A percentile compares a stretch with the other conserved stretches of the same genome.
phyloP scores from a whole-genome alignment of 2,329 filamentous ascomycete genomes.

The Huntiella bhutanensis region DNA sequence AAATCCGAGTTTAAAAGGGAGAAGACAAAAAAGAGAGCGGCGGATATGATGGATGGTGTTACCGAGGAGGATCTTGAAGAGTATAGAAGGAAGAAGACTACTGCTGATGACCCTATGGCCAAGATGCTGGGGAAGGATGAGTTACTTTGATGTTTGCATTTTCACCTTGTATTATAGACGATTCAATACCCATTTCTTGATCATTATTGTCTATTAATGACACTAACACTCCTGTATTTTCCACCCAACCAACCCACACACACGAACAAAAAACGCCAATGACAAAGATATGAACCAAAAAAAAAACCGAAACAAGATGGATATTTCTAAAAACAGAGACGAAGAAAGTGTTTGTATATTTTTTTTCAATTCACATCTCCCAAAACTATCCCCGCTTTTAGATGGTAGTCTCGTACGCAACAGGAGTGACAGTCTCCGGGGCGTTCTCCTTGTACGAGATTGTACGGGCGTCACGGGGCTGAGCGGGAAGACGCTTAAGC shows the following conservation, averaged over 20 bases:
- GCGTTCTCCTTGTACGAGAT: constrained; percentile 65
- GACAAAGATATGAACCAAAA: background rate
- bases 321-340: constrained; percentile 9
- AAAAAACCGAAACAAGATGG: constrained; percentile 1
- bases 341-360: constrained; percentile 12
- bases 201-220: background rate
- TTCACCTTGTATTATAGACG: background rate
- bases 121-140: constrained; percentile 58
- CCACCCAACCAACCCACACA: background rate
- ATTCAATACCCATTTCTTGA: background rate
- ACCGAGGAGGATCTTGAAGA: constrained; percentile 73
- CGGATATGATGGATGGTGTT: constrained; percentile 61
- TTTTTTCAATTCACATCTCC: constrained; percentile 12
- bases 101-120: constrained; percentile 73
- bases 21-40: constrained; percentile 41
- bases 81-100: constrained; percentile 57
- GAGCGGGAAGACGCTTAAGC: constrained; percentile 76
- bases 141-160: constrained; percentile 21
- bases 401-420: constrained; percentile 97
- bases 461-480: constrained; percentile 63
- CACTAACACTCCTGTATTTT: background rate
- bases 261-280: background rate
- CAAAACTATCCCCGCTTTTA: constrained; percentile 32
- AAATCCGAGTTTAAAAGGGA: constrained; percentile 17
- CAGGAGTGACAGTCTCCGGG: constrained; percentile 77